Evolutionary conservation across 345 rosid species (phyloP), one percentile per base, ranked within the genome.

Genomic region (Populus ilicifolia): DNA sequence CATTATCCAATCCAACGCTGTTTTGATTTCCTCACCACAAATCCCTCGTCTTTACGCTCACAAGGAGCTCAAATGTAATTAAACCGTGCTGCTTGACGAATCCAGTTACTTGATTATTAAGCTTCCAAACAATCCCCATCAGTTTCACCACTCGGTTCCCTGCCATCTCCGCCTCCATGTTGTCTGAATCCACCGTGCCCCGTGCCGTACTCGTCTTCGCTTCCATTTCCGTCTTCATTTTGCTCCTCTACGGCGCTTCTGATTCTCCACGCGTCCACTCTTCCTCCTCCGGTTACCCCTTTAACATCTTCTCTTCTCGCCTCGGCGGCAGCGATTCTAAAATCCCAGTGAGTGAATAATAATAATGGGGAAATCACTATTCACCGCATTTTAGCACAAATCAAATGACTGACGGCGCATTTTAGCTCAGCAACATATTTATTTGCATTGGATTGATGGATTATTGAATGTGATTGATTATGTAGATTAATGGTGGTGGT

Each of bases 231-330:
- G n/a, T 81, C 44, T 81, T 76, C 14, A 71, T 66, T 72, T 75
- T 87, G 78, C 62, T 87, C 46, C 75, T 88, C 71, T 82, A 85
- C 77, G 71, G 78, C 36, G 76, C 69, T 50, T 44, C 70, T 12
- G 82, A 73, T 76, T 89, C 84, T 21, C 77, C 80, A 38, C 68
- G 80, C 38, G 76, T 61, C 78, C 70, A 74, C 65, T 27, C 56
- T 6, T 41, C 44, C 7, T 62, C 82, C 30, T 35, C 69, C 36
- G 39, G 67, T 8, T 72, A 78, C 68, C 73, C 79, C 77, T 78
- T 85, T 72, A 67, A 23, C 18, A 35, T 62, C 29, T 69, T 79
- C 43, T 66, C 78, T 62, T 67, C 75, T 43, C 14, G 23, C 27
- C 16, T 25, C 4, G 6, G 8, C 36, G 18, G 38, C 38, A 20